Conservation (phyloP, 768 basidiomycete genomes). For the Boletellus ananas region DNA sequence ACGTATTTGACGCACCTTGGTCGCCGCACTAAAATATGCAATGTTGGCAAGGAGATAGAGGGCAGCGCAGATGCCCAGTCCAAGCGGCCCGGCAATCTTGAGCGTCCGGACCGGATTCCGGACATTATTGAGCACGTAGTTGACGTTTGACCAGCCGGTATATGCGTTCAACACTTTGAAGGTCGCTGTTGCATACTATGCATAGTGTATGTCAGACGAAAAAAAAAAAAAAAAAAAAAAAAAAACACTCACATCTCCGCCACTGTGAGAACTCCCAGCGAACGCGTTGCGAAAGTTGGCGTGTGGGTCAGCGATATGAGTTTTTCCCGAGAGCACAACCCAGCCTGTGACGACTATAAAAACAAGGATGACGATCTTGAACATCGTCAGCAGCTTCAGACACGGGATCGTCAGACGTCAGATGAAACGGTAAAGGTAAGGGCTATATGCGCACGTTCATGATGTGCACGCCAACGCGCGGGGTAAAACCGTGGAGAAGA, state of each 20-base stretch:
- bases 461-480: conserved; percentile 41
- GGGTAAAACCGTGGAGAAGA: conserved; percentile 48
- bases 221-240: too few species aligned
- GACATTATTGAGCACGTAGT: conserved; percentile 60
- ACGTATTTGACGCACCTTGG: conserved; percentile 12
- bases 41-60: conserved; percentile 57
- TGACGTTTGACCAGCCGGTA: conserved; percentile 53
- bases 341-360: conserved; percentile 56
- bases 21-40: conserved; percentile 47
- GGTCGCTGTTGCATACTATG: conserved; percentile 55
- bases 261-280: conserved; percentile 50
- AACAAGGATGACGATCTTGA: conserved; percentile 51
- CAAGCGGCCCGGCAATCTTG: conserved; percentile 61
- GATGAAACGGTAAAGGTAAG: conserved; percentile 11
- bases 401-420: not conserved
- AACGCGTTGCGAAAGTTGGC: conserved; percentile 58
- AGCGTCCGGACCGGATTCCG: conserved; percentile 57
- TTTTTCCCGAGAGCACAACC: conserved; percentile 57
- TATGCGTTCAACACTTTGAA: conserved; percentile 54
- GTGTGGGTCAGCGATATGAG: conserved; percentile 52
- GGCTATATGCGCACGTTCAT: conserved; percentile 43
- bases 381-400: conserved; percentile 40
- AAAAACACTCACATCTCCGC: conserved; percentile 38
- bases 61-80: conserved; percentile 48
- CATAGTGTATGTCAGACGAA: too few species aligned